A percentile compares a stretch with the other conserved stretches of the same genome.
Evolutionary conservation across 164 flowering plant genomes (phyloP).

Genomic region (Echeveria elegans): DNA sequence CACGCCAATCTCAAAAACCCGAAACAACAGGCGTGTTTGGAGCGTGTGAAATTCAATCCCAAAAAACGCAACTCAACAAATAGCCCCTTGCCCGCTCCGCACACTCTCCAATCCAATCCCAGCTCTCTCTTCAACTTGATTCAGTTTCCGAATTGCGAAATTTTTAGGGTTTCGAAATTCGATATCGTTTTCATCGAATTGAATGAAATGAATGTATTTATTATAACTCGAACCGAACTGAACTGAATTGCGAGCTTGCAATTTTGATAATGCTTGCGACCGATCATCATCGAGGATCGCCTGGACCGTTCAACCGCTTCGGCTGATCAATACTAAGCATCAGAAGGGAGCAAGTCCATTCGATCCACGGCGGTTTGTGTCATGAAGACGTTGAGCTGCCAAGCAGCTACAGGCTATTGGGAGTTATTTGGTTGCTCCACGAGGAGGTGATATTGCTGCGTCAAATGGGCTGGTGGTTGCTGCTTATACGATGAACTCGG

Average conservation of each 20-base stretch:
- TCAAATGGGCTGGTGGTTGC: constrained; percentile 20
- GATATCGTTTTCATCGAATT: too few species aligned
- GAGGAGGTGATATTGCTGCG: constrained; percentile 47
- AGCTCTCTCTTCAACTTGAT: too few species aligned
- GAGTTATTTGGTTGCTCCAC: constrained; percentile 39
- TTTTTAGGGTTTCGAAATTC: too few species aligned
- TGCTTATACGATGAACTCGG: constrained; percentile 13
- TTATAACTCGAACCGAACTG: too few species aligned
- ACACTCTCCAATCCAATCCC: too few species aligned
- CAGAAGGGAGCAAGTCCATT: constrained; percentile 62
- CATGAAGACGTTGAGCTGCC: constrained; percentile 49
- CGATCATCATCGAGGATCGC: constrained; percentile 52
- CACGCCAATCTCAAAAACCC: too few species aligned
- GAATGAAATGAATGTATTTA: too few species aligned
- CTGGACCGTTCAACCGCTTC: constrained; percentile 26
- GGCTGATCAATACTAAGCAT: constrained; percentile 63
- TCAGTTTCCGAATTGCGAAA: too few species aligned
- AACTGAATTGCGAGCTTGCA: neutral
- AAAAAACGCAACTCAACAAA: neutral
- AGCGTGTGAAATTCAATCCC: constrained; percentile 1
- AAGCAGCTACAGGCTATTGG: neutral
- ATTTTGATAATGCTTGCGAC: constrained; percentile 52
- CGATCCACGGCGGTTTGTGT: constrained; percentile 44
- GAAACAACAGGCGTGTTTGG: constrained; percentile 12
- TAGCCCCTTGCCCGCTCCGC: constrained; percentile 1